A percentile compares a stretch with the other conserved stretches of the same genome.
Evolutionary conservation across 1,284 basidiomycete genomes (phyloP).

Genomic region (Tetrapyrgos nigripes): DNA sequence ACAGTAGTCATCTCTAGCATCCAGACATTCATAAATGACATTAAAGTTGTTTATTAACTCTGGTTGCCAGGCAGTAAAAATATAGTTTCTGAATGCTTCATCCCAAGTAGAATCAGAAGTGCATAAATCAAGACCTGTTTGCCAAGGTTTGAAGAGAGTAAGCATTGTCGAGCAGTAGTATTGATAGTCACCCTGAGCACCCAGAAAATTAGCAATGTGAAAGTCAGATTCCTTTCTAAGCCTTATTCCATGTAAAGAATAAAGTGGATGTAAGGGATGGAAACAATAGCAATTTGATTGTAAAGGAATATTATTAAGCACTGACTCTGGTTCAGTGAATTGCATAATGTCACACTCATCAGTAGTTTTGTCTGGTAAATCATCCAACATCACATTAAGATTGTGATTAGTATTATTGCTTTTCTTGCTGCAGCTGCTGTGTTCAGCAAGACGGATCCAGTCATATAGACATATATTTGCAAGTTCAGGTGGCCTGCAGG

Average conservation of each 20-base stretch:
- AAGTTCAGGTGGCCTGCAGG: slow-evolving; percentile 17
- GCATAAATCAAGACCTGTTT: slow-evolving; percentile 18
- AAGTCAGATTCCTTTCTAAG: neutral
- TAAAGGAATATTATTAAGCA: too few relatives aligned
- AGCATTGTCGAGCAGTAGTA: too few relatives aligned
- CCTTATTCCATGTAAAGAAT: neutral
- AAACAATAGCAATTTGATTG: too few relatives aligned
- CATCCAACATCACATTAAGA: too few relatives aligned
- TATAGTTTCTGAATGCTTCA: slow-evolving; percentile 16
- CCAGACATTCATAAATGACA: too few relatives aligned
- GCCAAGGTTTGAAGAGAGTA: too few relatives aligned
- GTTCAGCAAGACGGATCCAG: slow-evolving; percentile 12
- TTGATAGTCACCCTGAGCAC: too few relatives aligned
- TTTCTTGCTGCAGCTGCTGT: too few relatives aligned
- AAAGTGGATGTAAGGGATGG: neutral
- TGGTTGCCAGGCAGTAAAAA: slow-evolving; percentile 13
- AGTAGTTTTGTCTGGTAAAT: too few relatives aligned
- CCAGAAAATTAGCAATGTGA: neutral
- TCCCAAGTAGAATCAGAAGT: slow-evolving; percentile 16
- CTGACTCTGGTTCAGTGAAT: too few relatives aligned
- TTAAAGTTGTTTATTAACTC: slow-evolving; percentile 27
- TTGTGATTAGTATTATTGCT: too few relatives aligned
- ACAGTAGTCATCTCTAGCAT: slow-evolving; percentile 26
- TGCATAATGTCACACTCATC: too few relatives aligned
- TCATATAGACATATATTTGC: slow-evolving; percentile 10